Percentiles rank a stretch among this genome's conserved stretches.
These are phyloP conservation scores for Neofusicoccum sp. DNA, from an alignment of 2,329 filamentous ascomycete genomes.

Conservation along the genomic window DNA sequence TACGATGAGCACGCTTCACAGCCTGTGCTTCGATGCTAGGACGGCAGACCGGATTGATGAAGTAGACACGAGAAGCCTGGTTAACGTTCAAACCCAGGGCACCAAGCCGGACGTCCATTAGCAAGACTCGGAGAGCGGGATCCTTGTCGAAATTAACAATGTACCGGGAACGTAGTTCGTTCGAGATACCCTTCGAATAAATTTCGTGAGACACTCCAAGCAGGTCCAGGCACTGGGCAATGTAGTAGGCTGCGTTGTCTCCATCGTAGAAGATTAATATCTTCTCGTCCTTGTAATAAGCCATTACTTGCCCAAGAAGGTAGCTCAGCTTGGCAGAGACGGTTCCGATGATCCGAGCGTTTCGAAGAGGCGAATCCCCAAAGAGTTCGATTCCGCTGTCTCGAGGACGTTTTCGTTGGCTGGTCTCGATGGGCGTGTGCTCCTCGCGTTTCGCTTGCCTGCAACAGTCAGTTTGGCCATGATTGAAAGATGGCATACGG, in stretches of 20 bases:
- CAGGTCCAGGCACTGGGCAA: constrained; percentile 80
- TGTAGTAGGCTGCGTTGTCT: constrained; percentile 82
- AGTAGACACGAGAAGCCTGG: constrained; percentile 82
- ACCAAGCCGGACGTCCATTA: constrained; percentile 91
- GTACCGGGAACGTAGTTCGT: constrained; percentile 70
- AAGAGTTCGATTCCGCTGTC: constrained; percentile 36
- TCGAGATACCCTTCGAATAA: constrained; percentile 66
- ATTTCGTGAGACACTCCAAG: constrained; percentile 64
- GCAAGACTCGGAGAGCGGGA: constrained; percentile 70
- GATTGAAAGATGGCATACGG: too few species aligned
- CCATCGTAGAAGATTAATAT: constrained; percentile 92
- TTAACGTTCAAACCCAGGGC: constrained; percentile 86
- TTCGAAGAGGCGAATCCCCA: constrained; percentile 57
- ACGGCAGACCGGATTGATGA: constrained; percentile 84
- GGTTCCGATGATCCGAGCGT: constrained; percentile 72
- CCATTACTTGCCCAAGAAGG: constrained; percentile 71
- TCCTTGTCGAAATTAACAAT: constrained; percentile 76
- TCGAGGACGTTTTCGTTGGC: constrained; percentile 21
- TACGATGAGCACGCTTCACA: constrained; percentile 84
- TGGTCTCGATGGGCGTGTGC: background rate
- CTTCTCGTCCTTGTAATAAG: constrained; percentile 73
- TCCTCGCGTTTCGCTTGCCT: background rate
- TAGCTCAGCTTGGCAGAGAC: constrained; percentile 87
- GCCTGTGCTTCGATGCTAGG: constrained; percentile 86
- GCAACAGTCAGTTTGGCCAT: background rate